phyloP scores from a whole-genome alignment of 257 asterid species.

The Striga asiatica region DNA sequence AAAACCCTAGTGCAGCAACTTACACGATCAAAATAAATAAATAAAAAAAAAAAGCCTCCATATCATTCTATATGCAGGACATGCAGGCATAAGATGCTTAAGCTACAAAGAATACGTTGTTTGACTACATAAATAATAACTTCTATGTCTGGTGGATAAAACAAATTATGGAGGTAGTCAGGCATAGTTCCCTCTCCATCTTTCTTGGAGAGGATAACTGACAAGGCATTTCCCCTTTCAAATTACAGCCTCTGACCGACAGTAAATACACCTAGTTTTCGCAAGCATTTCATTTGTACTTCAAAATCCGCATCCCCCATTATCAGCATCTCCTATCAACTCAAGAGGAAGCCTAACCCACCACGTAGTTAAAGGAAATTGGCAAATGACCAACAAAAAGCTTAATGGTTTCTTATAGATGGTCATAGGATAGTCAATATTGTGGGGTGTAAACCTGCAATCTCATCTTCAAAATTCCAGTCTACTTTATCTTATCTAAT shows the following conservation, averaged over 20 bases:
- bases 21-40: background rate
- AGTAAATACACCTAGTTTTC: background rate
- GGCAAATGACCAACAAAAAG: conserved; percentile 7
- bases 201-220: conserved; percentile 2
- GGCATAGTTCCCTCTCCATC: conserved; percentile 8
- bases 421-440: conserved; percentile 5
- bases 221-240: background rate
- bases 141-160: background rate
- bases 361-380: conserved; percentile 3
- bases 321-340: conserved; percentile 5
- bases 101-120: conserved; percentile 2
- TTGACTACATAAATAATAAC: background rate
- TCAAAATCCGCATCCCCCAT: background rate
- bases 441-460: background rate
- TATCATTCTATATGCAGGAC: conserved; percentile 1
- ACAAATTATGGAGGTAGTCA: background rate
- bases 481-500: conserved; percentile 5
- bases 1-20: background rate
- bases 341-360: background rate
- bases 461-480: background rate
- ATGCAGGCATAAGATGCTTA: background rate
- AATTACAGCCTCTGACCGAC: background rate
- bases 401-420: conserved; percentile 4
- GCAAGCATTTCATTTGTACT: background rate
- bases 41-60: background rate